These are phyloP conservation scores for Kluyveromyces sp. DNA, from an alignment of 1,139 yeast species.

Conservation along the genomic window DNA sequence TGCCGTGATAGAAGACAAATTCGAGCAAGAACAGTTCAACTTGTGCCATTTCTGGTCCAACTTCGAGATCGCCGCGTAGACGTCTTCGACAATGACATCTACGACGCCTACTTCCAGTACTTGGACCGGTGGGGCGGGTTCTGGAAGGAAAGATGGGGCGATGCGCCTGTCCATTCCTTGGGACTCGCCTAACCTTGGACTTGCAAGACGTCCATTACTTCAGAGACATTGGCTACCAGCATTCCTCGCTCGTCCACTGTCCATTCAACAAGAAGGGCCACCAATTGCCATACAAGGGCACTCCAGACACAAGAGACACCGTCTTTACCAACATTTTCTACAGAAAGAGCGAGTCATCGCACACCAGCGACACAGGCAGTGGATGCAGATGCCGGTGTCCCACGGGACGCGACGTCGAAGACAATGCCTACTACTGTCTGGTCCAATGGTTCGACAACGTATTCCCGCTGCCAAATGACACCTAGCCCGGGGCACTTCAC, in stretches of 20 bases:
- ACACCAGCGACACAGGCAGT: slow-evolving; percentile 42
- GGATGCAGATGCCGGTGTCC: slow-evolving; percentile 91
- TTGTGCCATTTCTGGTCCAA: slow-evolving; percentile 91
- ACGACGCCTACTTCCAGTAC: slow-evolving; percentile 56
- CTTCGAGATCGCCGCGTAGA: slow-evolving; percentile 84
- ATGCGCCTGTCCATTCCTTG: slow-evolving; percentile 84
- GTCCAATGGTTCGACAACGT: slow-evolving; percentile 31
- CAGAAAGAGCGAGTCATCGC: slow-evolving; percentile 26
- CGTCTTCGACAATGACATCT: slow-evolving; percentile 55
- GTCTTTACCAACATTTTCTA: no score
- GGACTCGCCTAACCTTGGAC: slow-evolving; percentile 65
- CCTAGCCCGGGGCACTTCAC: no score
- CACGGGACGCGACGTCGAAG: slow-evolving; percentile 35
- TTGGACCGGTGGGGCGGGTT: slow-evolving; percentile 74
- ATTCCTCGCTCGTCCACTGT: slow-evolving; percentile 74
- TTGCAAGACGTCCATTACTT: slow-evolving; percentile 73
- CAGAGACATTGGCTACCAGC: slow-evolving; percentile 82
- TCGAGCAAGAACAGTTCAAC: slow-evolving; percentile 64
- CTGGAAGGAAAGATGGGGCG: slow-evolving; percentile 89
- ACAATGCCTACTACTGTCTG: slow-evolving; percentile 33
- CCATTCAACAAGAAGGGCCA: slow-evolving; percentile 50
- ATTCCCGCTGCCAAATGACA: no score
- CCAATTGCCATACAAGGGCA: slow-evolving; percentile 42
- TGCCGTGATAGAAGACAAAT: slow-evolving; percentile 36
- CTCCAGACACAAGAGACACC: slow-evolving; percentile 8